These are phyloP conservation scores for Ampelomyces quisqualis DNA, from an alignment of 2,329 filamentous ascomycete species.

Conservation along the genomic window DNA sequence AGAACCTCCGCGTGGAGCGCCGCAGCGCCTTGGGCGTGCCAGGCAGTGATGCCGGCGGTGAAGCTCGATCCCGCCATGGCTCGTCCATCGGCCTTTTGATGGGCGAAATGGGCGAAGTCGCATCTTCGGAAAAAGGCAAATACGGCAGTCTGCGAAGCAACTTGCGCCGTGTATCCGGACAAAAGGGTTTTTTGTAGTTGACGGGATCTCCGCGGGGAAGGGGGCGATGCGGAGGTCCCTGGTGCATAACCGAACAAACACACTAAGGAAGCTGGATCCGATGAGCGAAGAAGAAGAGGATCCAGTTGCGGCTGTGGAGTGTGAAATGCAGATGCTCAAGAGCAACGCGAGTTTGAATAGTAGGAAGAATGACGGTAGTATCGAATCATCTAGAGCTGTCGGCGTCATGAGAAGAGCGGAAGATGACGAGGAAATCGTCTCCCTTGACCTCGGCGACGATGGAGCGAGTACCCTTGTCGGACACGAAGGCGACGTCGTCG, in stretches of 20 bases:
- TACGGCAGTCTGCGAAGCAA: slow-evolving; percentile 34
- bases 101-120: slow-evolving; percentile 40
- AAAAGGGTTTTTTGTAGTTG: slow-evolving; percentile 54
- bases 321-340: too few relatives aligned
- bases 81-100: slow-evolving; percentile 46
- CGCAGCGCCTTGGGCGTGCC: slow-evolving; percentile 40
- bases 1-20: slow-evolving; percentile 66
- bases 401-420: slow-evolving; percentile 3
- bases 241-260: slow-evolving; percentile 9
- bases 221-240: slow-evolving; percentile 33
- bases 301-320: slow-evolving; percentile 14
- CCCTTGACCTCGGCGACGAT: slow-evolving; percentile 16
- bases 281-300: slow-evolving; percentile 32
- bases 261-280: slow-evolving; percentile 26
- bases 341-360: too few relatives aligned
- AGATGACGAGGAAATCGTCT: slow-evolving; percentile 16
- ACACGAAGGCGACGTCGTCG: slow-evolving; percentile 3
- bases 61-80: slow-evolving; percentile 47
- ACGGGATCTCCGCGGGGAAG: slow-evolving; percentile 35
- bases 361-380: neutral
- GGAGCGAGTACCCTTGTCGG: slow-evolving; percentile 6
- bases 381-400: neutral
- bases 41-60: slow-evolving; percentile 44
- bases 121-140: slow-evolving; percentile 35
- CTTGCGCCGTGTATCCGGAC: slow-evolving; percentile 48